A percentile compares a stretch with the other conserved stretches of the same genome.
Evolutionary conservation across 345 rosid genomes (phyloP).

Genomic region (Toxicodendron radicans): DNA sequence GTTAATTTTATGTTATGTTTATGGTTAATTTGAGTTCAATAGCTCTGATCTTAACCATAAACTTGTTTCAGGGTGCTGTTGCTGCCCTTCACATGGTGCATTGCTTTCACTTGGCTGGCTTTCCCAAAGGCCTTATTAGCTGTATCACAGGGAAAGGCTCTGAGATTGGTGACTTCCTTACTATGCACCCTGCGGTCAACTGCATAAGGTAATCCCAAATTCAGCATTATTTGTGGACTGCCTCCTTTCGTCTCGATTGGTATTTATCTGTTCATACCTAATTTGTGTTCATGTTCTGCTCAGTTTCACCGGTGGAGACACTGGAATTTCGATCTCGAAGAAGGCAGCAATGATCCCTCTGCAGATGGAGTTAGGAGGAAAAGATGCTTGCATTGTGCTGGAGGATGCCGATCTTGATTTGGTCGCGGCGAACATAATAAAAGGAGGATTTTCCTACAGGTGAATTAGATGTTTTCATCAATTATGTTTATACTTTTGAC

Average conservation of each 20-base stretch:
- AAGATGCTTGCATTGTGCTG: conserved; percentile 95
- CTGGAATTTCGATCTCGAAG: conserved; percentile 87
- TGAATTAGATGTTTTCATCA: not conserved
- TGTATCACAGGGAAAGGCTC: conserved; percentile 97
- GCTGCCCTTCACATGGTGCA: conserved; percentile 97
- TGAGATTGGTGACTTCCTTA: conserved; percentile 98
- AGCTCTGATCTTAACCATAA: not conserved
- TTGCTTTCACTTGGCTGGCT: conserved; percentile 98
- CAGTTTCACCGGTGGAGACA: conserved; percentile 98
- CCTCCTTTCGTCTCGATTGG: no score
- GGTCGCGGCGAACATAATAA: conserved; percentile 88
- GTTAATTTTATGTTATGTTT: conserved; percentile 24
- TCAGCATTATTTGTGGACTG: not conserved
- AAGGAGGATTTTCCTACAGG: conserved; percentile 99
- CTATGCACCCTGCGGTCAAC: conserved; percentile 97
- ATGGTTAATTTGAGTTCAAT: not conserved
- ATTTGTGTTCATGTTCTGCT: not conserved
- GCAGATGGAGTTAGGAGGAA: conserved; percentile 98
- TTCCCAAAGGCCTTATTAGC: conserved; percentile 90
- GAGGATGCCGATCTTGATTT: conserved; percentile 97
- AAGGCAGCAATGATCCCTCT: conserved; percentile 98
- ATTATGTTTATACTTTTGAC: not conserved
- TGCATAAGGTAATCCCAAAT: conserved; percentile 69
- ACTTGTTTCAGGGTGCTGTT: conserved; percentile 75
- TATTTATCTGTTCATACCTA: not conserved